These are phyloP conservation scores for Saccharomycopsis sp. DNA, from an alignment of 805 yeast genomes.

Conservation along the genomic window DNA sequence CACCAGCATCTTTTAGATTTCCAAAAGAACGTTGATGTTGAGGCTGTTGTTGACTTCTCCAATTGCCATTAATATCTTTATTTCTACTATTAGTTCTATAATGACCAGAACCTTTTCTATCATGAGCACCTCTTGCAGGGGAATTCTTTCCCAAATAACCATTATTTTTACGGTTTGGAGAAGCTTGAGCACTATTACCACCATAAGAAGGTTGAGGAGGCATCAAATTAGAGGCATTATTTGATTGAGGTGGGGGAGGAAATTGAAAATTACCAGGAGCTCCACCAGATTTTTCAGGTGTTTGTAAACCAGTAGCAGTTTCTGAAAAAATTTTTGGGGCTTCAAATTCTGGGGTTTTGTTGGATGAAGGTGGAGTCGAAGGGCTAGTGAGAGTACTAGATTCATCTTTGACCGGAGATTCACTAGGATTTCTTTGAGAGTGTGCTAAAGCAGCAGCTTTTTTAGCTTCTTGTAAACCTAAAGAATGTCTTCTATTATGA, in stretches of 20 bases:
- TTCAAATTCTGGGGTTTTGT: conserved; percentile 32
- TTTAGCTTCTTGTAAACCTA: conserved; percentile 87
- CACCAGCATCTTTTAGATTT: not conserved
- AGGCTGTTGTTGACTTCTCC: conserved; percentile 51
- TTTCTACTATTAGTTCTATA: conserved; percentile 31
- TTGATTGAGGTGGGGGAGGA: conserved; percentile 35
- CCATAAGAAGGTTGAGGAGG: conserved; percentile 48
- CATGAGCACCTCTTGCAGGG: conserved; percentile 21
- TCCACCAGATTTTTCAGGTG: conserved; percentile 20
- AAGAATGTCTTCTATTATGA: conserved; percentile 83
- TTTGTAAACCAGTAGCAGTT: conserved; percentile 22
- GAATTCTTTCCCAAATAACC: conserved; percentile 7
- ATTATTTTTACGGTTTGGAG: conserved; percentile 5
- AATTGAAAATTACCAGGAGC: conserved; percentile 53
- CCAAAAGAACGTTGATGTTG: conserved; percentile 6
- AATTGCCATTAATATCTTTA: conserved; percentile 43
- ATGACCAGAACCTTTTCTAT: conserved; percentile 30
- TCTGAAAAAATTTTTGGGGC: conserved; percentile 40
- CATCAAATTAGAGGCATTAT: conserved; percentile 24
- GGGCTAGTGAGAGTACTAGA: conserved; percentile 19
- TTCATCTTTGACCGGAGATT: not conserved
- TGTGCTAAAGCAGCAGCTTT: conserved; percentile 92
- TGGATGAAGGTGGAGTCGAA: conserved; percentile 13
- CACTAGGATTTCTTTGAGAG: conserved; percentile 37
- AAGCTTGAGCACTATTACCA: conserved; percentile 19